phyloP scores from a whole-genome alignment of 2,329 filamentous ascomycete species.

The Camptophora hylomeconis region DNA sequence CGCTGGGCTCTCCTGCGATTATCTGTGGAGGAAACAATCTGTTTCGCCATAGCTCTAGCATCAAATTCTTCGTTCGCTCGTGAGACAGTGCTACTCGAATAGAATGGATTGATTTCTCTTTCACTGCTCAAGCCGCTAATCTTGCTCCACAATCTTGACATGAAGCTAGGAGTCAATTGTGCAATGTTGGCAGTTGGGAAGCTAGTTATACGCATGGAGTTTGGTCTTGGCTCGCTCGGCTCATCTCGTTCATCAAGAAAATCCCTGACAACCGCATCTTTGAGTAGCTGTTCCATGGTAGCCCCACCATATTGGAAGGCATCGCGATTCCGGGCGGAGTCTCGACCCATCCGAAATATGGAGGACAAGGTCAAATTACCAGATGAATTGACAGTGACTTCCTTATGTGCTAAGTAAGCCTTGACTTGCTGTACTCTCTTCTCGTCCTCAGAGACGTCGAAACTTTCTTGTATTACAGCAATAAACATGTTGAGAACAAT shows the following conservation, averaged over 20 bases:
- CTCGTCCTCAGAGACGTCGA: conserved; percentile 95
- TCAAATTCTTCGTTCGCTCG: conserved; percentile 66
- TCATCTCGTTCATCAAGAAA: conserved; percentile 67
- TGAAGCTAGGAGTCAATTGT: conserved; percentile 42
- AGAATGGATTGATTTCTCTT: conserved; percentile 86
- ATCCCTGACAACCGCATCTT: conserved; percentile 87
- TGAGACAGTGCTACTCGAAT: conserved; percentile 62
- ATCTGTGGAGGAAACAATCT: conserved; percentile 73
- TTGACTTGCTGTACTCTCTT: conserved; percentile 95
- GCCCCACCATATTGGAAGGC: conserved; percentile 84
- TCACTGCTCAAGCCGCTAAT: conserved; percentile 44
- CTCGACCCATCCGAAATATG: conserved; percentile 53
- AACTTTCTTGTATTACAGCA: conserved; percentile 99
- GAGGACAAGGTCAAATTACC: conserved; percentile 61
- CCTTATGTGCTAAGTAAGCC: conserved; percentile 82
- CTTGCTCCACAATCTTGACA: conserved; percentile 51
- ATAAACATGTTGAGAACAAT: conserved; percentile 99
- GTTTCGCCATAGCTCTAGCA: conserved; percentile 74
- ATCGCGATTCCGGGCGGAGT: conserved; percentile 53
- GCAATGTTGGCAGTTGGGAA: conserved; percentile 21
- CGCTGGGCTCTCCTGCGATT: conserved; percentile 77
- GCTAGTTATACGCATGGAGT: conserved; percentile 20
- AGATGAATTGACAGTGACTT: conserved; percentile 55
- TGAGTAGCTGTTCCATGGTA: conserved; percentile 89
- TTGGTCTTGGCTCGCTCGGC: conserved; percentile 14